Conservation (phyloP, 805 yeast species). For the Starmerella sp. region DNA sequence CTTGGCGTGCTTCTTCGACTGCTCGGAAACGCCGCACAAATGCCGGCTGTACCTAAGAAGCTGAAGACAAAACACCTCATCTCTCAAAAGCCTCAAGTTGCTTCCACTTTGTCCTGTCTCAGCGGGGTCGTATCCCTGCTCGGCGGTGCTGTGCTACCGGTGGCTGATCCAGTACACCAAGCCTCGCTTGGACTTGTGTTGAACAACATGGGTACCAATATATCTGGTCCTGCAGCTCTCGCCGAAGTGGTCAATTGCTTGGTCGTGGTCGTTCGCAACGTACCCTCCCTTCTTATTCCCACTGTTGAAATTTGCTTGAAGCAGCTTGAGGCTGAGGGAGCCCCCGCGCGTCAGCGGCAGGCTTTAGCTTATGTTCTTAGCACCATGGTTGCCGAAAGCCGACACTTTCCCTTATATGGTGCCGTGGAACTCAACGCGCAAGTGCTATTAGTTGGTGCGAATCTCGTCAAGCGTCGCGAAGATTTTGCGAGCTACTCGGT, state of each 20-base stretch:
- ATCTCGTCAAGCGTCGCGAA: conserved; percentile 4
- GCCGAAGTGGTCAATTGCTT: conserved; percentile 9
- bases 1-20: conserved; percentile 13
- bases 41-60: background rate
- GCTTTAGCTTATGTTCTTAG: conserved; percentile 18
- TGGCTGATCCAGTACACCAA: conserved; percentile 20
- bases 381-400: conserved; percentile 13
- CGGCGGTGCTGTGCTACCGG: conserved; percentile 18
- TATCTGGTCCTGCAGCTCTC: conserved; percentile 6
- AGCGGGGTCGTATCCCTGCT: conserved; percentile 5
- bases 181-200: conserved; percentile 17
- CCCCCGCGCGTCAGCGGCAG: background rate
- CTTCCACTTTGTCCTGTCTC: conserved; percentile 15
- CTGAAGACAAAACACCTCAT: background rate
- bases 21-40: conserved; percentile 16
- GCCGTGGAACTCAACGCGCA: conserved; percentile 16
- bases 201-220: conserved; percentile 8
- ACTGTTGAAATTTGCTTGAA: conserved; percentile 13
- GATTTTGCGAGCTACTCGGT: conserved; percentile 10
- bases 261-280: conserved; percentile 9
- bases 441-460: conserved; percentile 8
- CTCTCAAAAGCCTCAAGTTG: background rate
- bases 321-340: conserved; percentile 15
- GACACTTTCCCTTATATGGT: conserved; percentile 13
- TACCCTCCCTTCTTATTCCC: conserved; percentile 16